Evolutionary conservation across 768 basidiomycete genomes (phyloP), one percentile per base, ranked within the genome.

Genomic region (Ramaria sp.): DNA sequence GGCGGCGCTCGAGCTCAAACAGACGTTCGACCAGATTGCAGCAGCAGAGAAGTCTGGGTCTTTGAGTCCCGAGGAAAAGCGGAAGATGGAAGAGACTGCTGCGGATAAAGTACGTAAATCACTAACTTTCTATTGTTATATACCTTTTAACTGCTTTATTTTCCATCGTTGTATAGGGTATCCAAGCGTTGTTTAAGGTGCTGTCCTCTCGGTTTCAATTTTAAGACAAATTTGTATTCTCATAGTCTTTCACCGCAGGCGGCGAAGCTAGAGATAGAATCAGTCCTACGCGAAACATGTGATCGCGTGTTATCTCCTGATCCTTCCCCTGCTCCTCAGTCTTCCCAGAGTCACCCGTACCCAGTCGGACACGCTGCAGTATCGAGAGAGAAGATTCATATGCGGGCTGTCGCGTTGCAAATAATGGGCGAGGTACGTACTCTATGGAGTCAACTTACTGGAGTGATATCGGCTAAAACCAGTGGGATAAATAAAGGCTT

Each of bases 111-210:
- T 62, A 20, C n/a, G 60, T 45, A 1, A n/a, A 12, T 12, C 12
- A 18, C 12, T n/a, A 18, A 5, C 25, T 10, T 54, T 4, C 30
- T 9, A 16, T 43, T 22, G 15, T n/a, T n/a, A n/a, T n/a, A n/a
- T n/a, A n/a, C n/a, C n/a, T n/a, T n/a, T n/a, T n/a, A n/a, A n/a
- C n/a, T n/a, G n/a, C n/a, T n/a, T 22, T 5, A 38, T 18, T 38
- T 39, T 36, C 5, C 1, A 4, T 48, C n/a, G 28, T 20, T 24
- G 18, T 48, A 16, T 34, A 60, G 66, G 92, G 89, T 12, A 66
- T 94, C 1, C 88, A 91, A 61, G 89, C 91, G 0, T 69, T 94
- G 28, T 94, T 94, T 78, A 94, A 93, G 75, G 88, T 84, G 48
- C 43, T 0, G 37, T 48, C 25, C 28, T 53, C 41, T 10, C 37